Conservation (phyloP, 345 rosid species). For the Kernera saxatilis region DNA sequence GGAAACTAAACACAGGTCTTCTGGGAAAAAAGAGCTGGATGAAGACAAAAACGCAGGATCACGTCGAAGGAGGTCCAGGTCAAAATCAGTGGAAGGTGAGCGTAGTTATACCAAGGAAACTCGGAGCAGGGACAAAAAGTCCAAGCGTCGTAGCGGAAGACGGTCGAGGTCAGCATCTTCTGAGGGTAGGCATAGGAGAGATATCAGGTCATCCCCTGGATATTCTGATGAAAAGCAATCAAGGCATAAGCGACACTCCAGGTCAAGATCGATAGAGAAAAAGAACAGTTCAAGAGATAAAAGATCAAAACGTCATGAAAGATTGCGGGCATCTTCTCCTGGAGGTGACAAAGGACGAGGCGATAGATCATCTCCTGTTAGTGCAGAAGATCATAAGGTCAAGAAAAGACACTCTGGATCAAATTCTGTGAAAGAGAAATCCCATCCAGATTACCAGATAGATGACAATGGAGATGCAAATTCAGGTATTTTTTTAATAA, state of each 20-base stretch:
- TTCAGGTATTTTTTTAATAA: slow-evolving; percentile 3
- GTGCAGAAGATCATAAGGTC: slow-evolving; percentile 35
- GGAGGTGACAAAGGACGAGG: slow-evolving; percentile 36
- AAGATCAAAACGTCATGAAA: slow-evolving; percentile 41
- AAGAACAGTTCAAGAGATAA: slow-evolving; percentile 39
- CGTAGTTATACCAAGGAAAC: slow-evolving; percentile 37
- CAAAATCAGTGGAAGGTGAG: slow-evolving; percentile 59
- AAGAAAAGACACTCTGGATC: slow-evolving; percentile 39
- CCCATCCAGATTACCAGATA: slow-evolving; percentile 22
- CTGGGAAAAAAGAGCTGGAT: slow-evolving; percentile 30
- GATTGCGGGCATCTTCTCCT: slow-evolving; percentile 42
- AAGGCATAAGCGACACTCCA: slow-evolving; percentile 44
- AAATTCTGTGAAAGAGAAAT: slow-evolving; percentile 37
- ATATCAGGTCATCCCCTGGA: slow-evolving; percentile 49
- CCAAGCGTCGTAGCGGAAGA: slow-evolving; percentile 53
- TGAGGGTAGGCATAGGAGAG: slow-evolving; percentile 43
- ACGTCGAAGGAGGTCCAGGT: slow-evolving; percentile 63
- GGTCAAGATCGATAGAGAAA: slow-evolving; percentile 53
- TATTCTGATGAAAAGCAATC: slow-evolving; percentile 45
- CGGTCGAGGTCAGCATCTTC: slow-evolving; percentile 61
- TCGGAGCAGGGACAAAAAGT: slow-evolving; percentile 43
- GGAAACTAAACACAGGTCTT: slow-evolving; percentile 32
- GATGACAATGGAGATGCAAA: slow-evolving; percentile 21
- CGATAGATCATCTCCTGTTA: slow-evolving; percentile 41
- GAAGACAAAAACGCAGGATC: slow-evolving; percentile 40